These are phyloP conservation scores for Aaosphaeria arxii DNA, from an alignment of 2,329 filamentous ascomycete species.

Conservation along the genomic window DNA sequence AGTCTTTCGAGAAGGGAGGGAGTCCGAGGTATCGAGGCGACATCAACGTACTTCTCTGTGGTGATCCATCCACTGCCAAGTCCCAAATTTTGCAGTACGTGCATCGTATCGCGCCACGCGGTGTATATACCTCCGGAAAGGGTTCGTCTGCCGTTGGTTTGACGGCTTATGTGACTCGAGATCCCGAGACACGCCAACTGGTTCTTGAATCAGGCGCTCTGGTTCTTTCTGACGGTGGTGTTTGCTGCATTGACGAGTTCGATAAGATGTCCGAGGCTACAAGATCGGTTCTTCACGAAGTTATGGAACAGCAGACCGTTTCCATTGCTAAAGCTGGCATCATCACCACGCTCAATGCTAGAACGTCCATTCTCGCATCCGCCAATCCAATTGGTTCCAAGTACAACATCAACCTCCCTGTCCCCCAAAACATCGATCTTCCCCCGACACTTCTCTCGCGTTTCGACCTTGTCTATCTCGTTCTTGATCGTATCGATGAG, in stretches of 20 bases:
- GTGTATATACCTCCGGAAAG: slow-evolving; percentile 74
- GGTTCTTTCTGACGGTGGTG: slow-evolving; percentile 70
- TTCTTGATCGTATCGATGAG: slow-evolving; percentile 91
- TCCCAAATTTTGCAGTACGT: slow-evolving; percentile 93
- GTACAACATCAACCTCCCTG: slow-evolving; percentile 93
- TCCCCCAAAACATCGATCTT: slow-evolving; percentile 96
- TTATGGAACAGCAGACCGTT: slow-evolving; percentile 78
- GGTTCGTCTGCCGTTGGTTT: slow-evolving; percentile 74
- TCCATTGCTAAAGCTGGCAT: slow-evolving; percentile 77
- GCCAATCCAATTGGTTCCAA: slow-evolving; percentile 98
- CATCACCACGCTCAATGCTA: slow-evolving; percentile 86
- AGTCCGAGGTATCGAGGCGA: slow-evolving; percentile 95
- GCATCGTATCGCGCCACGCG: slow-evolving; percentile 93
- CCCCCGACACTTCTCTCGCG: slow-evolving; percentile 91
- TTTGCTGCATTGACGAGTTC: slow-evolving; percentile 77
- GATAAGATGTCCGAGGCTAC: slow-evolving; percentile 78
- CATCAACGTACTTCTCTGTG: slow-evolving; percentile 94
- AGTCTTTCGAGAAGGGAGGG: slow-evolving; percentile 93
- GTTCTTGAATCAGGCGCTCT: slow-evolving; percentile 73
- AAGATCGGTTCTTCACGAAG: slow-evolving; percentile 72
- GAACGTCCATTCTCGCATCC: slow-evolving; percentile 92
- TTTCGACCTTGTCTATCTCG: slow-evolving; percentile 96
- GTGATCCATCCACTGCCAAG: slow-evolving; percentile 94
- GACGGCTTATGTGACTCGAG: slow-evolving; percentile 73
- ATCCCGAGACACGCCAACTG: slow-evolving; percentile 69